phyloP scores from a whole-genome alignment of 2,329 filamentous ascomycete species.

The Arthrobotrys megalospora region DNA sequence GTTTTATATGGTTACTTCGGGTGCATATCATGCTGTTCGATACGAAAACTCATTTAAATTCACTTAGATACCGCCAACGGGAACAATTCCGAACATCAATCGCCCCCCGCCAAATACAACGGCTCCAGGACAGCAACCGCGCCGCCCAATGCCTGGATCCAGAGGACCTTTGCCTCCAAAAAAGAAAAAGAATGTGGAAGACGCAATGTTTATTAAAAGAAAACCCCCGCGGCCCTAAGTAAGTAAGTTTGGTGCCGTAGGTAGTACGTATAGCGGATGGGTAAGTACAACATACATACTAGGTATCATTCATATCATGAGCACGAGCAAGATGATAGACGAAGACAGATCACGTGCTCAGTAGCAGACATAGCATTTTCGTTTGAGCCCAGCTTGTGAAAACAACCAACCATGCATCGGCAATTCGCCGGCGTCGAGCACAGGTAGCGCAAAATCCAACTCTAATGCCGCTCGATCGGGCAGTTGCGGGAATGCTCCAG shows the following conservation, averaged over 20 bases:
- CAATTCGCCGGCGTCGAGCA: constrained; percentile 14
- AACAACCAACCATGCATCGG: not conserved
- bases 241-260: constrained; percentile 13
- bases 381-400: not conserved
- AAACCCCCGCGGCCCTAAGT: constrained; percentile 44
- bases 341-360: constrained; percentile 16
- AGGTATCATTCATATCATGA: not conserved
- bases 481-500: constrained; percentile 23
- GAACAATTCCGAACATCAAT: not conserved
- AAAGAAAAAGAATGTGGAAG: constrained; percentile 59
- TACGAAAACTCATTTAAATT: not conserved
- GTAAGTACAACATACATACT: constrained; percentile 6
- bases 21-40: not conserved
- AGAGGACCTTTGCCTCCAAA: constrained; percentile 45
- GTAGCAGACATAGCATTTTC: constrained; percentile 5
- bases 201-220: constrained; percentile 58
- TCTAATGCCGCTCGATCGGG: constrained; percentile 14
- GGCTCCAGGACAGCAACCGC: constrained; percentile 23
- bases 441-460: not conserved
- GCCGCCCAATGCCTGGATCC: constrained; percentile 42
- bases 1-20: not conserved
- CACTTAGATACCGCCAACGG: not conserved
- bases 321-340: not conserved
- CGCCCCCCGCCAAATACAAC: not conserved
- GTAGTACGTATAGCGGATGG: not conserved